Conservation (phyloP, 305 asterid genomes). For the Fraxinus platypoda region DNA sequence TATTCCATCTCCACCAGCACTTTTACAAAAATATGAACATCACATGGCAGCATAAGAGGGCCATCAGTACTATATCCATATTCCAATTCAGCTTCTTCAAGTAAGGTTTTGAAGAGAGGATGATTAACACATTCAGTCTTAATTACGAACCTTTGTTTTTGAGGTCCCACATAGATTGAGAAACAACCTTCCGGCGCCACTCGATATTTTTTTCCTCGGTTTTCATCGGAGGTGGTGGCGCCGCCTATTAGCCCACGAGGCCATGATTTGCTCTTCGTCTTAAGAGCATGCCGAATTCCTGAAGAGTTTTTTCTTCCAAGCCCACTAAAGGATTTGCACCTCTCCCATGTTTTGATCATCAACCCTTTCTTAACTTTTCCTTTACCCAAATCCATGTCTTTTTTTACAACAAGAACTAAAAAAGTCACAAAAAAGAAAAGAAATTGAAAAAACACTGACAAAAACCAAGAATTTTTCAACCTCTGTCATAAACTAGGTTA, state of each 20-base stretch:
- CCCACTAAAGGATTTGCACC: constrained; percentile 48
- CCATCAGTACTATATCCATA: constrained; percentile 57
- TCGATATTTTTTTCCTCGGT: background rate
- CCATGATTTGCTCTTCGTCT: constrained; percentile 31
- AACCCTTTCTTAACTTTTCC: constrained; percentile 44
- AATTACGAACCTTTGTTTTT: constrained; percentile 50
- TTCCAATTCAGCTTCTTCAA: constrained; percentile 67
- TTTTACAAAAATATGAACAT: constrained; percentile 39
- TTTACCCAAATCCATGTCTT: constrained; percentile 27
- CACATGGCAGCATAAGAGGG: constrained; percentile 61
- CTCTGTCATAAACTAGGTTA: constrained; percentile 56
- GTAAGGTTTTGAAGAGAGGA: constrained; percentile 47
- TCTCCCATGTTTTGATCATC: constrained; percentile 47
- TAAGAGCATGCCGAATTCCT: constrained; percentile 2
- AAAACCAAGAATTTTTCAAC: constrained; percentile 21
- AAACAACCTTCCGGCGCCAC: constrained; percentile 52
- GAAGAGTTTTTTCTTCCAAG: constrained; percentile 25
- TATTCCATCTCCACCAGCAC: constrained; percentile 48
- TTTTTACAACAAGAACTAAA: background rate
- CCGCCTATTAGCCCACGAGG: background rate
- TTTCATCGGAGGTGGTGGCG: background rate
- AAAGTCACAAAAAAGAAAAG: background rate
- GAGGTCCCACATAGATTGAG: constrained; percentile 52
- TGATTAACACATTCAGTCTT: constrained; percentile 51
- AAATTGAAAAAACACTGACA: background rate